phyloP scores from a whole-genome alignment of 495 filamentous ascomycete species.

The Hypoxylon fragiforme region DNA sequence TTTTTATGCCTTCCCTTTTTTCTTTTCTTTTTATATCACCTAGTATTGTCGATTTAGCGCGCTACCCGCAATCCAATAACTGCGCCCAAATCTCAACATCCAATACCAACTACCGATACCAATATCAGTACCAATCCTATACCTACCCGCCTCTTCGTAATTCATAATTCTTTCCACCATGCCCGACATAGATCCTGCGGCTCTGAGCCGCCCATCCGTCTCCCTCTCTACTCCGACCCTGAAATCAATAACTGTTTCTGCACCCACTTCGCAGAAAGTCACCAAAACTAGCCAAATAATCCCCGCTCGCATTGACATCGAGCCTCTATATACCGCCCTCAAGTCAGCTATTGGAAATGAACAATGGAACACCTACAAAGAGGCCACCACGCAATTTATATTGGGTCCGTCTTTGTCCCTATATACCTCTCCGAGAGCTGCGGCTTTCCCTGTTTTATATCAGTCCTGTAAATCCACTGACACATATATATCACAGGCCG shows the following conservation, averaged over 20 bases:
- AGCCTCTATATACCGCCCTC: slow-evolving; percentile 84
- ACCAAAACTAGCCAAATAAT: slow-evolving; percentile 68
- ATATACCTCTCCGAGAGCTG: slow-evolving; percentile 4
- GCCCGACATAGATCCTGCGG: slow-evolving; percentile 85
- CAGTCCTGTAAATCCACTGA: slow-evolving; percentile 15
- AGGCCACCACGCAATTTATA: slow-evolving; percentile 75
- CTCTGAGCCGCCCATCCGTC: slow-evolving; percentile 69
- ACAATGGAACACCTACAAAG: slow-evolving; percentile 87
- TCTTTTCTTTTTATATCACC: no score
- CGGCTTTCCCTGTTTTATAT: neutral
- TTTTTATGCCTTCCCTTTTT: no score
- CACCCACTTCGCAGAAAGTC: slow-evolving; percentile 59
- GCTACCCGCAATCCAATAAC: slow-evolving; percentile 9
- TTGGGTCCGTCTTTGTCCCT: slow-evolving; percentile 63
- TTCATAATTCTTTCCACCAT: slow-evolving; percentile 48
- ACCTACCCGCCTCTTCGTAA: neutral
- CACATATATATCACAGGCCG: slow-evolving; percentile 61
- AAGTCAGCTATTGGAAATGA: slow-evolving; percentile 77
- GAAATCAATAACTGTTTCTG: slow-evolving; percentile 63
- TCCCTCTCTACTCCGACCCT: slow-evolving; percentile 65
- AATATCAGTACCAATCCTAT: neutral
- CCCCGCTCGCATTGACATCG: slow-evolving; percentile 80
- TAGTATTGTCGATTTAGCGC: no score
- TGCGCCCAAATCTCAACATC: slow-evolving; percentile 6
- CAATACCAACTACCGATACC: neutral